A percentile compares a stretch with the other conserved stretches of the same genome.
Conservation (phyloP, 805 yeast genomes). For the Teunomyces tritomae region DNA sequence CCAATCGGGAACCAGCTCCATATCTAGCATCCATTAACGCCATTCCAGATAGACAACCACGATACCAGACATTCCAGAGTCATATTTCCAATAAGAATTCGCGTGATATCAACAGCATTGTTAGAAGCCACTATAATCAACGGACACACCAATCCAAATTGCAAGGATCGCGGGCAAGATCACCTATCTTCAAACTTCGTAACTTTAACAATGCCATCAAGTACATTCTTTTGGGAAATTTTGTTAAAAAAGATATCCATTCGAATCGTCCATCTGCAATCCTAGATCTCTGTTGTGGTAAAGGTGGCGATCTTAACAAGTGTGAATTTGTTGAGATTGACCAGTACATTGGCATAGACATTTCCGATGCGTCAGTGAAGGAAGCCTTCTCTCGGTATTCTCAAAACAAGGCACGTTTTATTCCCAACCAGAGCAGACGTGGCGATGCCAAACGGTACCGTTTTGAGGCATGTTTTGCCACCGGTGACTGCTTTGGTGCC, state of each 20-base stretch:
- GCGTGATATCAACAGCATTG: conserved; percentile 59
- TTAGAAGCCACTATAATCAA: conserved; percentile 82
- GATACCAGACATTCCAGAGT: conserved; percentile 40
- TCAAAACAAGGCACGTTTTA: conserved; percentile 45
- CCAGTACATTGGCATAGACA: conserved; percentile 87
- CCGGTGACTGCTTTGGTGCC: conserved; percentile 86
- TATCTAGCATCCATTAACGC: not conserved
- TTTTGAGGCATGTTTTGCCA: conserved; percentile 81
- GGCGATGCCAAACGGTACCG: conserved; percentile 46
- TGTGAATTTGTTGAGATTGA: conserved; percentile 73
- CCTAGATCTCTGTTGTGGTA: conserved; percentile 92
- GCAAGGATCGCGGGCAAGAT: conserved; percentile 59
- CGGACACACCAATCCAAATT: conserved; percentile 67
- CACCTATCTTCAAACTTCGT: conserved; percentile 83
- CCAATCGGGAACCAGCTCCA: conserved; percentile 3
- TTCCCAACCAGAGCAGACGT: conserved; percentile 17
- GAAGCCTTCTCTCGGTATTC: conserved; percentile 80
- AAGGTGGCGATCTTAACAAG: conserved; percentile 94
- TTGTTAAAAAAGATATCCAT: conserved; percentile 37
- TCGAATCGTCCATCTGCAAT: conserved; percentile 39
- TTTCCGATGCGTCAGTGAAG: conserved; percentile 80
- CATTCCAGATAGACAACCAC: conserved; percentile 1
- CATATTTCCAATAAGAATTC: conserved; percentile 31
- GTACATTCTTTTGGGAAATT: conserved; percentile 75
- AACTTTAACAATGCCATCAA: conserved; percentile 91